Conservation (phyloP, 495 filamentous ascomycete genomes). For the Usnea hakonensis region DNA sequence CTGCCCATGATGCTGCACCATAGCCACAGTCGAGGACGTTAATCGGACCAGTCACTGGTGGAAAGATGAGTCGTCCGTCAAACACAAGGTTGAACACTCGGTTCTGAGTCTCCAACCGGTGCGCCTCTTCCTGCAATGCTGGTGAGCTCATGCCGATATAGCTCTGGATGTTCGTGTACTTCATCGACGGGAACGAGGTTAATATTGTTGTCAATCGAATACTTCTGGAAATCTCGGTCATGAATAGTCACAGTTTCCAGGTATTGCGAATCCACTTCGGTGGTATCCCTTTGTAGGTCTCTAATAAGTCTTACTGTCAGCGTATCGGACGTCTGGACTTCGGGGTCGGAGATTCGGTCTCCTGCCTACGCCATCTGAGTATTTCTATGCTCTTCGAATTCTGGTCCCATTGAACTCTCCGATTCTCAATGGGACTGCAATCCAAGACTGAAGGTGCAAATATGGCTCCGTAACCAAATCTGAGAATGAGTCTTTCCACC, state of each 20-base stretch:
- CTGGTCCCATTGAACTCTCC: neutral
- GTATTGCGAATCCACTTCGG: constrained; percentile 51
- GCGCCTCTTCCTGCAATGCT: constrained; percentile 62
- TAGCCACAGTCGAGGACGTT: constrained; percentile 72
- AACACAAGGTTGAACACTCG: constrained; percentile 64
- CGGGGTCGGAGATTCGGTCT: neutral
- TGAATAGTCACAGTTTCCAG: constrained; percentile 57
- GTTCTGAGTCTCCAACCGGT: constrained; percentile 65
- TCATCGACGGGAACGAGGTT: constrained; percentile 82
- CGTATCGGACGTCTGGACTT: neutral
- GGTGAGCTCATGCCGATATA: constrained; percentile 17
- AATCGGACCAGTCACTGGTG: constrained; percentile 55
- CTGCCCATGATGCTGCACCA: constrained; percentile 57
- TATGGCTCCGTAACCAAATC: neutral
- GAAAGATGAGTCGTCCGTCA: constrained; percentile 70
- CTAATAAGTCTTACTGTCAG: constrained; percentile 27
- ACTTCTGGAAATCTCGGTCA: constrained; percentile 64
- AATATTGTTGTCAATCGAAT: constrained; percentile 61
- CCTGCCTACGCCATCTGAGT: neutral
- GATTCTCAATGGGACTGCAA: neutral
- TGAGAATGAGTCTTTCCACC: neutral
- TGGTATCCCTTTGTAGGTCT: constrained; percentile 43
- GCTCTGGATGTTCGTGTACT: constrained; percentile 40
- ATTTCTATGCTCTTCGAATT: neutral
- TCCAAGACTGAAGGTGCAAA: neutral